Conservation (phyloP, 306 rosid species). For the Lathyrus oleraceus region DNA sequence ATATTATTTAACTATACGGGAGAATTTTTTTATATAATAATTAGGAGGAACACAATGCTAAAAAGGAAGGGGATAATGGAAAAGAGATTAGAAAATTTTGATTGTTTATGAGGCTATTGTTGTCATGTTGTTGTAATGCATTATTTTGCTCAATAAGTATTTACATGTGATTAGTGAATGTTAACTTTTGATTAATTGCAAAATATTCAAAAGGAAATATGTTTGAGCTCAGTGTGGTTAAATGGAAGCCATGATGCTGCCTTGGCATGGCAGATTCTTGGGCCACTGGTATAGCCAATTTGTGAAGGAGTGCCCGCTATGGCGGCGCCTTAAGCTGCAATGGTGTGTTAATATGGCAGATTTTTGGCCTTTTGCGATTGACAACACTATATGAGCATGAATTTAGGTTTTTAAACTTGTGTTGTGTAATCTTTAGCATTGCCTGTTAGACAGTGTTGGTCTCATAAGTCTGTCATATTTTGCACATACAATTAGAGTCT, state of each 20-base stretch:
- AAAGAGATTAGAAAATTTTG: conserved; percentile 28
- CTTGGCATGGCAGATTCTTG: no score
- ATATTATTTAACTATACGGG: conserved; percentile 10
- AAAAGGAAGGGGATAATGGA: conserved; percentile 6
- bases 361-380: no score
- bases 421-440: not conserved
- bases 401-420: conserved; percentile 23
- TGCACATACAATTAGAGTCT: conserved; percentile 1
- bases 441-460: not conserved
- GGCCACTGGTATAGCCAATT: no score
- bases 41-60: conserved; percentile 40
- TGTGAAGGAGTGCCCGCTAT: no score
- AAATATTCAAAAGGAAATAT: not conserved
- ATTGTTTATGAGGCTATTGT: conserved; percentile 24
- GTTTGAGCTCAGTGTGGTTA: not conserved
- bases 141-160: conserved; percentile 27
- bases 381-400: not conserved
- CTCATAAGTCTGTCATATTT: not conserved
- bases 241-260: no score
- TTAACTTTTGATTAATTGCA: not conserved
- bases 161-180: conserved; percentile 2
- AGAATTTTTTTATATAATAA: conserved; percentile 20
- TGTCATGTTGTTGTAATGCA: conserved; percentile 41
- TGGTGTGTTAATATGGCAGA: no score
- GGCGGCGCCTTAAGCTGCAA: no score